phyloP scores from a whole-genome alignment of 768 basidiomycete species.

The Suillus placidus region DNA sequence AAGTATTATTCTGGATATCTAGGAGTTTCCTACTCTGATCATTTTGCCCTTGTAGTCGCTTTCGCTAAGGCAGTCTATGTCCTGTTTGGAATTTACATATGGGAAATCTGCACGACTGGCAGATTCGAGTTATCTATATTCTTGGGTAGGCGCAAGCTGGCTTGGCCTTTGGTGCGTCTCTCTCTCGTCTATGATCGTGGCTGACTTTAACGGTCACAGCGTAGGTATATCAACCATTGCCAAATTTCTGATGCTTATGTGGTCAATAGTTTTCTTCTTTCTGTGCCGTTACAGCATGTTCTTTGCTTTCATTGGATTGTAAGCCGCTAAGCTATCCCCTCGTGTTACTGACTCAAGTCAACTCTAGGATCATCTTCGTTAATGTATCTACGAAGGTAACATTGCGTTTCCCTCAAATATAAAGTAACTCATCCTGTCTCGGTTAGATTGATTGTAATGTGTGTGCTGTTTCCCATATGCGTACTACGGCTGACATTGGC shows the following conservation, averaged over 20 bases:
- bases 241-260: not conserved
- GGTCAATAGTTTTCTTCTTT: conserved; percentile 60
- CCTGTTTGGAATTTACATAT: conserved; percentile 68
- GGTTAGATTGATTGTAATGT: conserved; percentile 61
- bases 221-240: conserved; percentile 5
- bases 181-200: conserved; percentile 4
- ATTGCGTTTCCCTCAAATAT: conserved; percentile 1
- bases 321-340: conserved; percentile 25
- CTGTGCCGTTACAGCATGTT: conserved; percentile 73
- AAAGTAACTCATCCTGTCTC: conserved; percentile 3
- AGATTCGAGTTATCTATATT: conserved; percentile 72
- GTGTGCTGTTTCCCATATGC: conserved; percentile 24
- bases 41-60: conserved; percentile 41
- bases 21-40: conserved; percentile 2
- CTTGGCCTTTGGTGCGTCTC: conserved; percentile 68
- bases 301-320: conserved; percentile 67
- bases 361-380: conserved; percentile 57
- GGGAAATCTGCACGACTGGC: conserved; percentile 66
- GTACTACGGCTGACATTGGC: conserved; percentile 11
- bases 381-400: conserved; percentile 51
- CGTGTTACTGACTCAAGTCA: not conserved
- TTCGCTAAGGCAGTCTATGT: conserved; percentile 62
- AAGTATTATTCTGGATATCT: conserved; percentile 12
- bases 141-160: conserved; percentile 56
- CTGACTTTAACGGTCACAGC: not conserved